These are phyloP conservation scores for Graphilbum fragrans DNA, from an alignment of 2,329 filamentous ascomycete species.

Conservation along the genomic window DNA sequence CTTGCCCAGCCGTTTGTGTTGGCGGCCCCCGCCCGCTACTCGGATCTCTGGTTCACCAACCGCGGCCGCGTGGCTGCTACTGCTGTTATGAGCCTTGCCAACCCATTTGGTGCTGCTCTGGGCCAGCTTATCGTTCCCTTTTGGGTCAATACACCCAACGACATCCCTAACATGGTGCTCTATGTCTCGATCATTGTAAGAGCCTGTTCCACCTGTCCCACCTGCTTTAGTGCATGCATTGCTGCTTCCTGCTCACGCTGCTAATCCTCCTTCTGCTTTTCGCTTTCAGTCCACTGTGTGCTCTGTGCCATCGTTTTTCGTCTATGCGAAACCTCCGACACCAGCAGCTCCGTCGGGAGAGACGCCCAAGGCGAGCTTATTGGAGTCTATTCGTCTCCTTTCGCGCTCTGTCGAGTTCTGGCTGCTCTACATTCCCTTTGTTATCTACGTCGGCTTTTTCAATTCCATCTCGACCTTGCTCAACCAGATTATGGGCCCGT, in stretches of 20 bases:
- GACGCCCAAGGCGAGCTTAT: slow-evolving; percentile 40
- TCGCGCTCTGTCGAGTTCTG: slow-evolving; percentile 58
- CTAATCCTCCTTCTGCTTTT: background rate
- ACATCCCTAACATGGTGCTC: slow-evolving; percentile 72
- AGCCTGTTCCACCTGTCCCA: slow-evolving; percentile 6
- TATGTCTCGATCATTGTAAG: slow-evolving; percentile 73
- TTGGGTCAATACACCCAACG: slow-evolving; percentile 48
- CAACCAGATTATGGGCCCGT: slow-evolving; percentile 80
- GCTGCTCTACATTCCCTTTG: slow-evolving; percentile 70
- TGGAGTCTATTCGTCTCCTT: slow-evolving; percentile 40
- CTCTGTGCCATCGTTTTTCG: slow-evolving; percentile 66
- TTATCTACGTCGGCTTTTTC: slow-evolving; percentile 82
- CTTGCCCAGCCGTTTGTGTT: slow-evolving; percentile 88
- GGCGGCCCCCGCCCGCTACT: slow-evolving; percentile 79
- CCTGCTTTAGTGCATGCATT: background rate
- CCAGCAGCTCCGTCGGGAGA: slow-evolving; percentile 59
- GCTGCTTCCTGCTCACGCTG: background rate
- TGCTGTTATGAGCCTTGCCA: slow-evolving; percentile 72
- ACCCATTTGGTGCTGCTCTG: slow-evolving; percentile 79
- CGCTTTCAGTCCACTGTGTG: slow-evolving; percentile 42
- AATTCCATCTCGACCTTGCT: slow-evolving; percentile 81
- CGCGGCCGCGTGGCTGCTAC: slow-evolving; percentile 76
- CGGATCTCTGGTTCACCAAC: slow-evolving; percentile 88
- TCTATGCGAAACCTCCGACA: slow-evolving; percentile 64
- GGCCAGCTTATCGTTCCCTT: slow-evolving; percentile 79